Evolutionary conservation across 257 asterid species (phyloP), one percentile per base, ranked within the genome.

Genomic region (Rauvolfia tetraphylla): DNA sequence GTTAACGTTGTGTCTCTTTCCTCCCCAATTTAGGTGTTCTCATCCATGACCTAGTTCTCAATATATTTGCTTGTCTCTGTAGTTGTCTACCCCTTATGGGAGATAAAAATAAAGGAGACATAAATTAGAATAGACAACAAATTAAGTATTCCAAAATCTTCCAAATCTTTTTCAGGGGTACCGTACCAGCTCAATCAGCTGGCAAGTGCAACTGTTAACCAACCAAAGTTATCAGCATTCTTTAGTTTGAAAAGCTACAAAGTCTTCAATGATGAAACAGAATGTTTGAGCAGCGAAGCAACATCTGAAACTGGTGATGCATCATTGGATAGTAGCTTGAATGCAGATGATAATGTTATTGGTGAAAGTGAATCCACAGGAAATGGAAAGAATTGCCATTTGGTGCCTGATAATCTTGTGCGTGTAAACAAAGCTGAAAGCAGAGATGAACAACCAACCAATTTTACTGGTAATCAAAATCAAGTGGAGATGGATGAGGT

Each of bases 161-260:
- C 63, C 79, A 39, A 44, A 76, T 82, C 78, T 62, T 71, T 78
- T 81, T 58, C 80, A 92, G 98, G 99, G 99, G 79, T 81, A 41
- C 96, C 95, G 68, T 95, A 91, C 85, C 97, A 92, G 87, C 98
- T 93, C 63, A 90, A 91, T 83, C 96, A 90, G 88, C 84, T 95
- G 72, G 91, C 87, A 46, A 79, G 85, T 61, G 94, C 88, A 83
- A 85, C 73, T 56, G 71, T 53, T 78, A 86, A 90, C 84, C 99
- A 95, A 80, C 90, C 96, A 76, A 95, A 90, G 73, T 54, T 95
- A 75, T 89, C 93, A 61, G 81, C 96, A 67, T 95, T 92, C 83
- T 94, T 95, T 81, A 79, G 88, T 71, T 83, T 76, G 38, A 86
- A 84, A 83, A 86, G 66, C 74, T 53, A 56, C 62, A 79, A 74